These are phyloP conservation scores for Carallia brachiata DNA, from an alignment of 345 rosid genomes.

Conservation along the genomic window DNA sequence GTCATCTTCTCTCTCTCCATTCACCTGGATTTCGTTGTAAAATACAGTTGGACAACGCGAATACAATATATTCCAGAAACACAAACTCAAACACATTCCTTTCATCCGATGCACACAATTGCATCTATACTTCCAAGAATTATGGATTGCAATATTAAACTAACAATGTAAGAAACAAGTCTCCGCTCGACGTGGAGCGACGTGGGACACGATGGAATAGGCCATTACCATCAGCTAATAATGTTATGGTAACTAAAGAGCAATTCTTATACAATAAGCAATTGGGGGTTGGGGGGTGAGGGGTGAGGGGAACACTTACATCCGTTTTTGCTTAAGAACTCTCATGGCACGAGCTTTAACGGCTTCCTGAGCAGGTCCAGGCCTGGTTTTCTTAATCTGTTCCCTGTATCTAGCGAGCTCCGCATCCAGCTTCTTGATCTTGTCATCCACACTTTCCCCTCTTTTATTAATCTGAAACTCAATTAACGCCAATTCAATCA, in stretches of 20 bases:
- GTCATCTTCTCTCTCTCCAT: too few relatives aligned
- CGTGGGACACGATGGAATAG: too few relatives aligned
- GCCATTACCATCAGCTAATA: too few relatives aligned
- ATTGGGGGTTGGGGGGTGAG: not conserved
- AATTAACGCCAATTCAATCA: not conserved
- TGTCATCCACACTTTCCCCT: slow-evolving; percentile 89
- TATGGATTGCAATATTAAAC: too few relatives aligned
- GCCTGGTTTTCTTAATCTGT: slow-evolving; percentile 83
- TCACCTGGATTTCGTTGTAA: too few relatives aligned
- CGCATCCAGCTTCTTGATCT: slow-evolving; percentile 69
- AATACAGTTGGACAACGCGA: too few relatives aligned
- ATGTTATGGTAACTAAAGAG: not conserved
- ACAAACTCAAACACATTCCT: too few relatives aligned
- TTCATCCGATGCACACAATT: too few relatives aligned
- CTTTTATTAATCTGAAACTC: slow-evolving; percentile 67
- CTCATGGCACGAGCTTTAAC: slow-evolving; percentile 85
- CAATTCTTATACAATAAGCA: not conserved
- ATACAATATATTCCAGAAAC: too few relatives aligned
- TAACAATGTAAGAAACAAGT: too few relatives aligned
- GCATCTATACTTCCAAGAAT: too few relatives aligned
- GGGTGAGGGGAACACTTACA: slow-evolving; percentile 32
- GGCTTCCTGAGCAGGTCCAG: slow-evolving; percentile 94
- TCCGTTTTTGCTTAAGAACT: slow-evolving; percentile 88
- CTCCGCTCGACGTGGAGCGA: too few relatives aligned
- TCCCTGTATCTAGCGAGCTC: slow-evolving; percentile 77